A percentile compares a stretch with the other conserved stretches of the same genome.
Evolutionary conservation across 1,139 yeast species (phyloP).

Genomic region (Saccharomyces hybrid): DNA sequence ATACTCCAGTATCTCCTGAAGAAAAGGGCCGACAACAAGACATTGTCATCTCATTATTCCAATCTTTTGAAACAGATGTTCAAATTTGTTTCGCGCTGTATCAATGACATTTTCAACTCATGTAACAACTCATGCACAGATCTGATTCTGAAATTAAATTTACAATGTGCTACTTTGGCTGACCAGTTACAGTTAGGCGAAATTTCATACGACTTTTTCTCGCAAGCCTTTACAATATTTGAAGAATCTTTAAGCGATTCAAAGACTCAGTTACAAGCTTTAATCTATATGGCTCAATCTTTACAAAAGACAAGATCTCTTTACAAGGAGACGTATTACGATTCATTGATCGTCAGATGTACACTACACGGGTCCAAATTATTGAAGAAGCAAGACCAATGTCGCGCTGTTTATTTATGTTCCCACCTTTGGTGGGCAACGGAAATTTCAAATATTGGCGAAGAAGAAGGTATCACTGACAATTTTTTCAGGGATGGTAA

Average conservation of each 20-base stretch:
- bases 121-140: constrained; percentile 41
- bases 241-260: constrained; percentile 77
- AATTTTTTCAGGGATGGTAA: constrained; percentile 41
- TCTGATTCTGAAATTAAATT: constrained; percentile 40
- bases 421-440: constrained; percentile 95
- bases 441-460: constrained; percentile 45
- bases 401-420: constrained; percentile 80
- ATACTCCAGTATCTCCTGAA: constrained; percentile 4
- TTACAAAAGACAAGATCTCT: constrained; percentile 36
- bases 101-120: constrained; percentile 61
- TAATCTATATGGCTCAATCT: constrained; percentile 53
- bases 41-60: constrained; percentile 13
- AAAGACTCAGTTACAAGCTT: constrained; percentile 41
- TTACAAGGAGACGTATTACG: constrained; percentile 39
- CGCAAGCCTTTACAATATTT: constrained; percentile 78
- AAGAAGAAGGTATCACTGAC: constrained; percentile 38
- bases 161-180: constrained; percentile 58
- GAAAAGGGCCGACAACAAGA: neutral
- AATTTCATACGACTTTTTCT: constrained; percentile 81
- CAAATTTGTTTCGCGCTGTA: constrained; percentile 64
- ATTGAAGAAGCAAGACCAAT: constrained; percentile 87
- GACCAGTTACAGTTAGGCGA: constrained; percentile 62
- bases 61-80: constrained; percentile 40
- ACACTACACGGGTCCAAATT: constrained; percentile 84
- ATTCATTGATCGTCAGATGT: constrained; percentile 71